Base-by-base conservation (phyloP, 2,329 filamentous ascomycete genomes). In the Claviceps maximensis region DNA sequence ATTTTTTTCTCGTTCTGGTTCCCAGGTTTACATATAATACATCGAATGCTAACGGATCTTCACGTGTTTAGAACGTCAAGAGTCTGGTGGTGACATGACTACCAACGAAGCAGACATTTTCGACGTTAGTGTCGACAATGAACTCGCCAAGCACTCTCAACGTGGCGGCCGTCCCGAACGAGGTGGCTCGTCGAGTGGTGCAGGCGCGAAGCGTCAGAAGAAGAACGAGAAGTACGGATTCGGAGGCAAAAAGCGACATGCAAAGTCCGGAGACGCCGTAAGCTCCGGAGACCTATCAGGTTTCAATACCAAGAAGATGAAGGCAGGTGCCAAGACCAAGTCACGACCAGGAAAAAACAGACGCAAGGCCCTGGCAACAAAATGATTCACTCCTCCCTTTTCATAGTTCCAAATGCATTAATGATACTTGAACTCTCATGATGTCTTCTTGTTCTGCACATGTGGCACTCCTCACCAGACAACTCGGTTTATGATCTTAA, bases 211-310 rank as follows among this genome's bases (percentile, higher is more conserved):
- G 76, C 84, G 93, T 56, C 80, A 86, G 67, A 95, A 95, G 82
- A 95, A 94, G 75, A 84, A 98, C 66, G 79, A 87, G 59, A 96
- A 95, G 74, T 97, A 84, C 67, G 93, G 93, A 25, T 95, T 91
- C 64, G 93, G 93, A 56, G 93, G 93, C 61, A 96, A 95, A 82
- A 98, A 98, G 78, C 78, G 86, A 53, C 83, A 89, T 67, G 71
- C 78, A 53, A 98, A 98, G 80, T 95, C 89, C 56, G 89, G 89
- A 60, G 90, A 96, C 69, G 89, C 90, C 49, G 66, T 78, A 57
- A 94, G 87, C 58, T 89, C 83, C 47, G 84, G 81, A 56, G 93
- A 98, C 67, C 72, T 94, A 60, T 81, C 81, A 57, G 82, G 80
- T 1, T 97, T 94, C 73, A 89, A 84, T 52, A 78, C 77, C 40